These are phyloP conservation scores for Trichoderma polysporum DNA, from an alignment of 2,329 filamentous ascomycete species.

Conservation along the genomic window DNA sequence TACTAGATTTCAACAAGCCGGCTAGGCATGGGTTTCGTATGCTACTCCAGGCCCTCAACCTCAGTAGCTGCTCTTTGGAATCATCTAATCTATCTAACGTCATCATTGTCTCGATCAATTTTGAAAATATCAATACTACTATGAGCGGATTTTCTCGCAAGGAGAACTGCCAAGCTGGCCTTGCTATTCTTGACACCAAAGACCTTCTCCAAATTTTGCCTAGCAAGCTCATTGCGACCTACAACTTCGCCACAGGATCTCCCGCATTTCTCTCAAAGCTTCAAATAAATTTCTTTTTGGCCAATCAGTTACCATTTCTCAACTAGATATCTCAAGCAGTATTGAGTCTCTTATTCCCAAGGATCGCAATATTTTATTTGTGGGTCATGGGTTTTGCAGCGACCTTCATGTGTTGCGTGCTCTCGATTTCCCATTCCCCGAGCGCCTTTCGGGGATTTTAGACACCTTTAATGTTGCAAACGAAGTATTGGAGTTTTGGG, in stretches of 20 bases:
- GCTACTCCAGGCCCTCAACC: background rate
- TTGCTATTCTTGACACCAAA: background rate
- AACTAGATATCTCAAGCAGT: background rate
- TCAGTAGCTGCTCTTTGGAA: background rate
- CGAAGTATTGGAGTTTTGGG: background rate
- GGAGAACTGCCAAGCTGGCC: background rate
- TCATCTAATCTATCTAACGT: background rate
- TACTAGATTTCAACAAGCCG: background rate
- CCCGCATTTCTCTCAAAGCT: background rate
- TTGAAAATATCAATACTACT: background rate
- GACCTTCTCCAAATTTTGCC: background rate
- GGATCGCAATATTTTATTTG: background rate
- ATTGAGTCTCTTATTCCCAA: background rate
- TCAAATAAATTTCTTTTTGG: background rate
- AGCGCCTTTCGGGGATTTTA: background rate
- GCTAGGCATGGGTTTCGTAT: background rate
- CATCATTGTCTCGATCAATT: background rate
- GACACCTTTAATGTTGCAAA: background rate
- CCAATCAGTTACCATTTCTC: background rate
- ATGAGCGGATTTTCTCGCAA: background rate
- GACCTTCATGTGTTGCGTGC: background rate
- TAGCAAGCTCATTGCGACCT: background rate
- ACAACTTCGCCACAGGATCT: background rate
- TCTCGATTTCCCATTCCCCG: background rate
- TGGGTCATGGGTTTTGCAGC: background rate